Evolutionary conservation across 257 asterid genomes (phyloP).

Genomic region (Anisodus tanguticus): DNA sequence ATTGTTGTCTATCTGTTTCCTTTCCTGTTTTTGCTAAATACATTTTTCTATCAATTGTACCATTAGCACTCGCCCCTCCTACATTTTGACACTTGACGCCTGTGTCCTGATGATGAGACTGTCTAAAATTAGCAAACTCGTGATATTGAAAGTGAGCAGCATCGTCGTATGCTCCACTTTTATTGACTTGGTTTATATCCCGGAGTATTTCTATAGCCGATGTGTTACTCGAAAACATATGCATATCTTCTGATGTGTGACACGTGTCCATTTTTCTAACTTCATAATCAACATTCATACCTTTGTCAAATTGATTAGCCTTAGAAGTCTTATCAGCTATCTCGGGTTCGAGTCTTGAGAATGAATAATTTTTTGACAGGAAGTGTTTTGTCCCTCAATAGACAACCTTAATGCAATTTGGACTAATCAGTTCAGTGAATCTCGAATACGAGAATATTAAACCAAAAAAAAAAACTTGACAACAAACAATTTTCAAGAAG

Average conservation of each 20-base stretch:
- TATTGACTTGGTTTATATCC: not conserved
- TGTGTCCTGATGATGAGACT: not conserved
- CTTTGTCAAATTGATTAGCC: not conserved
- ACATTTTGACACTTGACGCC: not conserved
- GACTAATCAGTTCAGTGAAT: not conserved
- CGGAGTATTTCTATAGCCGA: not conserved
- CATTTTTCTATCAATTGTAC: not conserved
- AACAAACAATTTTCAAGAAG: not conserved
- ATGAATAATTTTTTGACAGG: fast-evolving
- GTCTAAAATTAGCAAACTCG: not conserved
- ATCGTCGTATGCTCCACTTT: not conserved
- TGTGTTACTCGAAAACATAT: not conserved
- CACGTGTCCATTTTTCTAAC: not conserved
- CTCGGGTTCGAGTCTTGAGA: not conserved
- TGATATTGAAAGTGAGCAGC: not conserved
- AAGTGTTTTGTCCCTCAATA: not conserved
- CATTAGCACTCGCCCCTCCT: not conserved
- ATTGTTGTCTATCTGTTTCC: not conserved
- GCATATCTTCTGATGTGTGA: not conserved
- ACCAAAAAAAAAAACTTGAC: not conserved
- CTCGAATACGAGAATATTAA: not conserved
- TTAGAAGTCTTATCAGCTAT: not conserved
- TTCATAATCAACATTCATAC: not conserved
- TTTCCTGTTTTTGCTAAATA: not conserved
- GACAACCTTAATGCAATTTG: fast-evolving